Evolutionary conservation across 2,329 filamentous ascomycete species (phyloP).

Genomic region (Huntiella bhutanensis): DNA sequence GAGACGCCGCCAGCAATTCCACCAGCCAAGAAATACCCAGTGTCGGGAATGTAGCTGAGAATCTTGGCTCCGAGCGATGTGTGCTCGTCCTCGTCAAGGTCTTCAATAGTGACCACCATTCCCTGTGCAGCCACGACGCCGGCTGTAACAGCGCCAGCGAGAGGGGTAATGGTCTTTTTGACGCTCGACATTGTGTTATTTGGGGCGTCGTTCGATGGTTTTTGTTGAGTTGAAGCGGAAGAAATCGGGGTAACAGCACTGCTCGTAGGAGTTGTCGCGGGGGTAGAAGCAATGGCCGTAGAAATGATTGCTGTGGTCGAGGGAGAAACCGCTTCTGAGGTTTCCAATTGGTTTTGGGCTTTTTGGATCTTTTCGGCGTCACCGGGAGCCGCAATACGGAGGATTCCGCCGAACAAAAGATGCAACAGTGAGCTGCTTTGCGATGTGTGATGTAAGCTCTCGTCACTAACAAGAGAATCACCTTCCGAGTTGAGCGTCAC

Average conservation of each 20-base stretch:
- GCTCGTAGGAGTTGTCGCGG: background rate
- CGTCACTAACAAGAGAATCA: conserved; percentile 80
- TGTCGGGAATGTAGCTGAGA: conserved; percentile 55
- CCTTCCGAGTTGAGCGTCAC: conserved; percentile 84
- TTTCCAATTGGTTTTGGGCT: background rate
- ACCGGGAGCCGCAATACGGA: conserved; percentile 24
- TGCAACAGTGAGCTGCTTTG: conserved; percentile 54
- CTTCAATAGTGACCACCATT: background rate
- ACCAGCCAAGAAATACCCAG: conserved; percentile 96
- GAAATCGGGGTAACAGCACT: background rate
- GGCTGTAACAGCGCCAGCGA: background rate
- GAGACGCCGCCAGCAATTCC: conserved; percentile 88
- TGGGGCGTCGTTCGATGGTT: background rate
- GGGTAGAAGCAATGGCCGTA: background rate
- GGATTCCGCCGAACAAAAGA: conserved; percentile 57
- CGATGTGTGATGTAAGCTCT: conserved; percentile 87
- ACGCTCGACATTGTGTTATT: background rate
- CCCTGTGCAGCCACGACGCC: background rate
- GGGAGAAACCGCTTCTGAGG: background rate
- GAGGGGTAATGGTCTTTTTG: background rate
- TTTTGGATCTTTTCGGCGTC: conserved; percentile 10
- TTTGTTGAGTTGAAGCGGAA: background rate
- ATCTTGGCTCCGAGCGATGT: conserved; percentile 23
- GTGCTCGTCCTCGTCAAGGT: background rate
- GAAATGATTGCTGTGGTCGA: background rate